Conservation (phyloP, 208 protist species). For the Wallacemonas rigidus region DNA sequence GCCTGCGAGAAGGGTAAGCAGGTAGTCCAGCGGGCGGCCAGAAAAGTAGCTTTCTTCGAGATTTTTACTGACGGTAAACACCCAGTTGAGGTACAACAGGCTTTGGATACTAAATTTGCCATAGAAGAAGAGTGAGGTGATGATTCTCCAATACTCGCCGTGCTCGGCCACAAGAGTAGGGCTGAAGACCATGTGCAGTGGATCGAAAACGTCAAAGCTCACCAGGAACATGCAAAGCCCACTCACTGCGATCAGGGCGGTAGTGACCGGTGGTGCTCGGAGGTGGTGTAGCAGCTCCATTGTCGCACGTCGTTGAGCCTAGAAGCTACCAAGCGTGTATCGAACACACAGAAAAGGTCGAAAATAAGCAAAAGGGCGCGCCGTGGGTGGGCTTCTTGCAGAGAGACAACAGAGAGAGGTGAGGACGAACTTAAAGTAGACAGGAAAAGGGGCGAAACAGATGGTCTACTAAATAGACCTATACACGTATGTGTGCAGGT, state of each 20-base stretch:
- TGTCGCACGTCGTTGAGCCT: neutral
- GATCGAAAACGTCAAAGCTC: slow-evolving; percentile 59
- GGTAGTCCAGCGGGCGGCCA: slow-evolving; percentile 60
- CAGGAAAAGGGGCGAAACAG: too few species aligned
- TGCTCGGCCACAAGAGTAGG: slow-evolving; percentile 70
- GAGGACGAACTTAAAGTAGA: too few species aligned
- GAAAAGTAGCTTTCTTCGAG: slow-evolving; percentile 80
- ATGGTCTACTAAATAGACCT: too few species aligned
- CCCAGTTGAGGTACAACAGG: slow-evolving; percentile 66
- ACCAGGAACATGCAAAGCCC: slow-evolving; percentile 48
- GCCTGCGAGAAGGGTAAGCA: slow-evolving; percentile 56
- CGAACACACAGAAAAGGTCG: neutral
- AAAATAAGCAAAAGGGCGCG: neutral
- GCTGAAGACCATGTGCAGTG: slow-evolving; percentile 73
- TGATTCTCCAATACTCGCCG: slow-evolving; percentile 82
- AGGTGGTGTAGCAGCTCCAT: slow-evolving; percentile 28
- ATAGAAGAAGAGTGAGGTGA: slow-evolving; percentile 77
- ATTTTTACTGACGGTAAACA: slow-evolving; percentile 59
- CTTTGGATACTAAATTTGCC: slow-evolving; percentile 53
- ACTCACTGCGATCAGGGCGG: slow-evolving; percentile 27
- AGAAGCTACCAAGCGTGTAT: neutral
- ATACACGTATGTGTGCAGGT: too few species aligned
- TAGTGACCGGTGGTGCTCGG: slow-evolving; percentile 41
- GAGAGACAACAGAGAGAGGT: too few species aligned
- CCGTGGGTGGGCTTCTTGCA: too few species aligned